Conservation (phyloP, 163 green algal species). For the Scenedesmus sp. region DNA sequence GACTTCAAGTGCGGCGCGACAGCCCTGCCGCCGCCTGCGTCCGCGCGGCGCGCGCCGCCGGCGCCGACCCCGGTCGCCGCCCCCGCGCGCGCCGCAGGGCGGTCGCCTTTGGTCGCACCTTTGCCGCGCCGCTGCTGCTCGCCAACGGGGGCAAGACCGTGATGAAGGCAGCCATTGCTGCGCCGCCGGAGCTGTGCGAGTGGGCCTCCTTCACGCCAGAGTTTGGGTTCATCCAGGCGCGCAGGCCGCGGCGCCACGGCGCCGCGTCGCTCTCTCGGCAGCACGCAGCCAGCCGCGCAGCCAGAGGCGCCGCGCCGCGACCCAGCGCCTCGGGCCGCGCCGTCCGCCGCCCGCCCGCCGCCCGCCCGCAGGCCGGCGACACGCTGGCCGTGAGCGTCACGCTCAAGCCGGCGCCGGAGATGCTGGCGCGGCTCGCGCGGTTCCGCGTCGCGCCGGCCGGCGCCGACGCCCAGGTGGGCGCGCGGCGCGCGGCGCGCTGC, state of each 20-base stretch:
- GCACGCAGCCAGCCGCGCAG: too few species aligned
- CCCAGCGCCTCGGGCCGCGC: too few species aligned
- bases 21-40: too few species aligned
- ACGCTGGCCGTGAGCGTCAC: conserved; percentile 63
- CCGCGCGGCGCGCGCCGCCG: too few species aligned
- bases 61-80: too few species aligned
- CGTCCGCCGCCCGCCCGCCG: too few species aligned
- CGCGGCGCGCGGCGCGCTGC: too few species aligned
- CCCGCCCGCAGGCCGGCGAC: conserved; percentile 54
- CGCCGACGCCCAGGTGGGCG: too few species aligned
- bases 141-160: conserved; percentile 64
- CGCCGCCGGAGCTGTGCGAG: conserved; percentile 55
- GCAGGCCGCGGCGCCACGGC: background rate
- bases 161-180: conserved; percentile 63
- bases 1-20: conserved; percentile 62
- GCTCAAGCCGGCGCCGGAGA: conserved; percentile 55
- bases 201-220: conserved; percentile 65
- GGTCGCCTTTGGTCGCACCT: conserved; percentile 20
- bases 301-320: too few species aligned
- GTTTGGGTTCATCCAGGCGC: conserved; percentile 74
- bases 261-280: too few species aligned
- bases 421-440: conserved; percentile 48
- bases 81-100: conserved; percentile 10
- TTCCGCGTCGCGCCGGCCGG: conserved; percentile 54
- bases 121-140: conserved; percentile 47